phyloP scores from a whole-genome alignment of 2,329 filamentous ascomycete species.

The Fusarium brevicatenulatum region DNA sequence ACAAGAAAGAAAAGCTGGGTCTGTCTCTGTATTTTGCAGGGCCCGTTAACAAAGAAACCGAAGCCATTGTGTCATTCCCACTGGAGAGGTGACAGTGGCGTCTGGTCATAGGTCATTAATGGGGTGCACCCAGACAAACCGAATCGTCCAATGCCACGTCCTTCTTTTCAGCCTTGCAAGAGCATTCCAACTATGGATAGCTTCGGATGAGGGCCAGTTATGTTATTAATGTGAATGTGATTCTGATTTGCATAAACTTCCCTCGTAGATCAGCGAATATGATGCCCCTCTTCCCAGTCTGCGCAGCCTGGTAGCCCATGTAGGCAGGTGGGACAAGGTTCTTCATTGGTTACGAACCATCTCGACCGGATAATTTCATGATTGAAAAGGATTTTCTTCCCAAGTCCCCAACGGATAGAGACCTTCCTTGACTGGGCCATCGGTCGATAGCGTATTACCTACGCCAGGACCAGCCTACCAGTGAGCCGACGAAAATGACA shows the following conservation, averaged over 20 bases:
- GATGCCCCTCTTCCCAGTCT: conserved; percentile 8
- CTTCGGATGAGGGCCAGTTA: conserved; percentile 18
- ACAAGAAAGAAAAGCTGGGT: conserved; percentile 28
- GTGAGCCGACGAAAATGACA: conserved; percentile 1
- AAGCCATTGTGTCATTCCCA: conserved; percentile 40
- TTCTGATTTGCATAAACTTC: conserved; percentile 29
- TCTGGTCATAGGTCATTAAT: conserved; percentile 32
- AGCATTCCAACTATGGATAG: conserved; percentile 29
- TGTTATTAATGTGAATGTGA: conserved; percentile 15
- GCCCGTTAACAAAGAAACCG: conserved; percentile 23
- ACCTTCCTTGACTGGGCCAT: conserved; percentile 11
- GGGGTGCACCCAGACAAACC: conserved; percentile 29
- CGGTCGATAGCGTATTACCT: conserved; percentile 22
- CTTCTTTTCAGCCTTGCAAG: conserved; percentile 37
- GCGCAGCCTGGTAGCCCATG: neutral
- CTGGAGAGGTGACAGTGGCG: conserved; percentile 42
- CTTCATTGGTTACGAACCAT: conserved; percentile 6
- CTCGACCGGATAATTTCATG: conserved; percentile 19
- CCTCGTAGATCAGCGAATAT: conserved; percentile 10
- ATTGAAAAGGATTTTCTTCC: conserved; percentile 18
- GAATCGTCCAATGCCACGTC: conserved; percentile 40
- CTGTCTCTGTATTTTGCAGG: conserved; percentile 20
- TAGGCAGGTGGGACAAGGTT: conserved; percentile 2
- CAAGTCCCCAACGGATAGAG: conserved; percentile 6
- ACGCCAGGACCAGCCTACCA: conserved; percentile 15